Evolutionary conservation across 1,139 yeast species (phyloP), one percentile per base, ranked within the genome.

Genomic region (Saccharomyces hybrid): DNA sequence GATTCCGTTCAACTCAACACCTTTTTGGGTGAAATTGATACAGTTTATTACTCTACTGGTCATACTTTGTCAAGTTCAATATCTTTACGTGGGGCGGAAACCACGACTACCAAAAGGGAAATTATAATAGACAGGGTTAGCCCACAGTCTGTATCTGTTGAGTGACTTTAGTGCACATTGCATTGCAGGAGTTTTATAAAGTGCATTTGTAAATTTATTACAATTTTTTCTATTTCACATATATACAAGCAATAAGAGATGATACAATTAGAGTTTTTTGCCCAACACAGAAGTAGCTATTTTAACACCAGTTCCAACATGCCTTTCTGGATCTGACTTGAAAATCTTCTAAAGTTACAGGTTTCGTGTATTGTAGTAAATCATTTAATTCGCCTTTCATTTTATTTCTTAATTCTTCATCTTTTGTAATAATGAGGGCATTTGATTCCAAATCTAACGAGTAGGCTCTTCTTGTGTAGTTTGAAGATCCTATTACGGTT

Each of bases 401-500:
- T 54, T 74, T 69, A 12, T 61, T 57, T 65, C 84, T 84, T 59
- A 93, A 75, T 1, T 71, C 75, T 11, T 75, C 73, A 67, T 88
- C 93, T 56, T 75, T 79, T 2, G 98, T 91, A 27, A 90, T 74
- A 2, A 91, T 71, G 2, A 91, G 74, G 0, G 91, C 95, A 67
- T 93, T 91, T 9, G 93, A 80, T 71, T 93, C 99, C 59, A 93
- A 76, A 68, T 93, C 99, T 57, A 84, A 80, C 9, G 86, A 78
- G 66, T 93, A 93, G 0, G 98, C 91, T 57, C 99, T 77, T 60
- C 86, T 82, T 0, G 99, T 95, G 68, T 90, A 93, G 69, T 93
- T 93, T 0, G 97, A 89, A 0, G 97, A 88, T 1, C 99, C 99
- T 54, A 93, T 78, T 2, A 91, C 82, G 0, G 97, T 87, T 27